These are phyloP conservation scores for Metschnikowia peoriensis DNA, from an alignment of 805 yeast species.

Conservation along the genomic window DNA sequence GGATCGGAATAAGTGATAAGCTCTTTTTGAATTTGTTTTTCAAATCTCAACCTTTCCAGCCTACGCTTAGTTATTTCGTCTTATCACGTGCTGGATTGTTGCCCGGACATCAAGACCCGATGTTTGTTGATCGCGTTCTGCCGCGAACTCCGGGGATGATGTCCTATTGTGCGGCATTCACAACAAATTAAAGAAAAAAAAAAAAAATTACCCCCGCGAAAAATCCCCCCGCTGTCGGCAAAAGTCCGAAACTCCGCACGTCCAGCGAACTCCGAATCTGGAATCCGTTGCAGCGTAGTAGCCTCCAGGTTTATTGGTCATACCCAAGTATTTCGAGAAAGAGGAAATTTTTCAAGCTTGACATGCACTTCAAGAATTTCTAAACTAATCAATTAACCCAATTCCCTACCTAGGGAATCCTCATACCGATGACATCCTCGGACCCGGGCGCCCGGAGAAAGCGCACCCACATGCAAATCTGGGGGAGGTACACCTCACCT, in stretches of 20 bases:
- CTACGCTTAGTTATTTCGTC: not conserved
- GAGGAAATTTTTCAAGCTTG: too few species aligned
- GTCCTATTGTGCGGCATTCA: not conserved
- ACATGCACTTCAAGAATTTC: too few species aligned
- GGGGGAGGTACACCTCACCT: constrained; percentile 9
- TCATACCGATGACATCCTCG: not conserved
- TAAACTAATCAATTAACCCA: too few species aligned
- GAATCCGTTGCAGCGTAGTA: not conserved
- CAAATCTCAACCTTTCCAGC: not conserved
- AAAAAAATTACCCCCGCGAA: constrained; percentile 1
- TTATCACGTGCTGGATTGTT: not conserved
- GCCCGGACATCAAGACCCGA: not conserved
- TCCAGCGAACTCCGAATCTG: not conserved
- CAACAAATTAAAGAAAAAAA: not conserved
- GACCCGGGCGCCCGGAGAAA: constrained; percentile 8
- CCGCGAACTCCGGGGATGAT: not conserved
- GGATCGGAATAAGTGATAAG: too few species aligned
- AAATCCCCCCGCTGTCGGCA: constrained; percentile 5
- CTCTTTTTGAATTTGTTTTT: too few species aligned
- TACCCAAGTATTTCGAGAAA: not conserved
- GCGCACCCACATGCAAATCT: constrained; percentile 18
- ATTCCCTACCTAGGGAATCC: not conserved
- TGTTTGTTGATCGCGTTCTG: not conserved
- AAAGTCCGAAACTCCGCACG: constrained; percentile 9
- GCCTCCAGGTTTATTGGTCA: too few species aligned